Evolutionary conservation across 371 early-diverging fungal genomes (phyloP).

Genomic region (Syncephalastrum racemosum): DNA sequence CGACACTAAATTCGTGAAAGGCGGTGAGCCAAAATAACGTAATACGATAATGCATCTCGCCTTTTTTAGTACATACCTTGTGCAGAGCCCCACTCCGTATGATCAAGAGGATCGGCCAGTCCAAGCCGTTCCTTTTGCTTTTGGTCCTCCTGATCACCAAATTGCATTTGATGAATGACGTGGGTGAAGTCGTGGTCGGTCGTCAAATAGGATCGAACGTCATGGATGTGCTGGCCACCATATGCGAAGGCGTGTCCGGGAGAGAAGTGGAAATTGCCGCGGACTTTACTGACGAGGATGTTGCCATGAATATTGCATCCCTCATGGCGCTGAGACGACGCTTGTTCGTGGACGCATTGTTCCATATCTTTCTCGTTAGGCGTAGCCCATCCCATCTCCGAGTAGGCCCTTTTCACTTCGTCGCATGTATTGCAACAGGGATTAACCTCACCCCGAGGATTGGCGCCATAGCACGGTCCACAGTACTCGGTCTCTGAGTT

Average conservation of each 20-base stretch:
- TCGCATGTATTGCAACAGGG: slow-evolving; percentile 94
- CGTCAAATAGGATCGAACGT: slow-evolving; percentile 58
- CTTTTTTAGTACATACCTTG: slow-evolving; percentile 33
- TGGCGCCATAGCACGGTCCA: slow-evolving; percentile 89
- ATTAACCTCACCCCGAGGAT: slow-evolving; percentile 47
- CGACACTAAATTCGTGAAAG: no score
- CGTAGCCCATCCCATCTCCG: slow-evolving; percentile 76
- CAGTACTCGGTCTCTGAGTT: slow-evolving; percentile 57
- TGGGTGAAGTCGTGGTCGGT: slow-evolving; percentile 49
- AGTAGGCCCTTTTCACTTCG: slow-evolving; percentile 83
- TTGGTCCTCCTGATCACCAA: slow-evolving; percentile 57
- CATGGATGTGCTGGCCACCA: slow-evolving; percentile 83
- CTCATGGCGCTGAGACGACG: slow-evolving; percentile 75
- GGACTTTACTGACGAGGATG: slow-evolving; percentile 87
- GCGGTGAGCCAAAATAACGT: no score
- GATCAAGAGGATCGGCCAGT: slow-evolving; percentile 80
- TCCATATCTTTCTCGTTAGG: slow-evolving; percentile 6
- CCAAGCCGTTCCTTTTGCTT: no score
- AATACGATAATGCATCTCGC: no score
- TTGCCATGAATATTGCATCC: slow-evolving; percentile 88
- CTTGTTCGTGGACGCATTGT: slow-evolving; percentile 42
- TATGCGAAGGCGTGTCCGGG: slow-evolving; percentile 88
- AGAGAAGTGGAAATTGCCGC: slow-evolving; percentile 91
- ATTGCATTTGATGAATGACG: slow-evolving; percentile 78
- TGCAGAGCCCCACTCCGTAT: slow-evolving; percentile 45